Evolutionary conservation across 2,329 filamentous ascomycete genomes (phyloP), one percentile per base, ranked within the genome.

Genomic region (Colletotrichum echinochloae): DNA sequence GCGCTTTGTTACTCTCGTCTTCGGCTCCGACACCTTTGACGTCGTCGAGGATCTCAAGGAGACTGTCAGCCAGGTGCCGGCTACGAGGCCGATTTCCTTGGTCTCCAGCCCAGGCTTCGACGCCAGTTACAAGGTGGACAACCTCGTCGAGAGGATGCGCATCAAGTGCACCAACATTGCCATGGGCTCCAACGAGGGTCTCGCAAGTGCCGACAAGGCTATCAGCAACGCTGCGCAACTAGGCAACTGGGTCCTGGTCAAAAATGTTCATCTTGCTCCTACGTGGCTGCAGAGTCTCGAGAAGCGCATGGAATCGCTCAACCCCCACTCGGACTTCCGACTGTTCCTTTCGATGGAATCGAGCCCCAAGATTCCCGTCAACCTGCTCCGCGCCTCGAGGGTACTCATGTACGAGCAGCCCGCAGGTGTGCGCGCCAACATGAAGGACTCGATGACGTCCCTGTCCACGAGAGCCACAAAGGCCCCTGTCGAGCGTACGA

Each of bases 361-460:
- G 2, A 98, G 94, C 77, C 94, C 90, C 62, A 98, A 96, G 88
- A 99, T 99, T 75, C 95, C 97, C 0, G 95, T 98, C 79, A 98
- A 98, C 78, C 83, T 99, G 37, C 89, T 99, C 60, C 92, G 96
- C 59, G 95, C 96, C 30, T 98, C 95, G 66, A 91, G 96, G 66
- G 94, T 99, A 16, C 87, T 99, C 73, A 97, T 98, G 89, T 98
- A 97, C 82, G 96, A 99, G 84, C 97, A 99, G 81, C 96, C 97
- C 14, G 97, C 96, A 2, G 96, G 96, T 82, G 93, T 99, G 41
- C 89, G 94, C 72, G 96, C 96, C 74, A 99, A 99, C 78, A 98
- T 99, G 95, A 97, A 97, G 83, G 97, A 99, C 79, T 98, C 95
- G 0, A 89, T 99, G 81, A 91, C 92, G 33, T 94, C 93, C 3